These are phyloP conservation scores for Akanthomyces muscarius DNA, from an alignment of 2,329 filamentous ascomycete species.

Conservation along the genomic window DNA sequence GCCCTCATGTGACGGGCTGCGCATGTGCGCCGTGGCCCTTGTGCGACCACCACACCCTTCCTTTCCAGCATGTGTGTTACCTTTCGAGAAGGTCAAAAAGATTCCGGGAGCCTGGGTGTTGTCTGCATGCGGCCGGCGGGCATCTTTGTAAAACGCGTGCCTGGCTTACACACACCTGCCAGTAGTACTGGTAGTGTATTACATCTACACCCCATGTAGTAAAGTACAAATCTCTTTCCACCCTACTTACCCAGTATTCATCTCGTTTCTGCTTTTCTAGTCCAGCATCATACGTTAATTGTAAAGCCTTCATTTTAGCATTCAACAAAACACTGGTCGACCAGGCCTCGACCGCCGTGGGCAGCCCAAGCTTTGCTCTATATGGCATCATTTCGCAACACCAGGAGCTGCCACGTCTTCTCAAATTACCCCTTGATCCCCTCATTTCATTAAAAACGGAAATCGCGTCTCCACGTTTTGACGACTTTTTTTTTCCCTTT, in stretches of 20 bases:
- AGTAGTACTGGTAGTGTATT: background rate
- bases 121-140: background rate
- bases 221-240: background rate
- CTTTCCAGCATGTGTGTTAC: background rate
- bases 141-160: background rate
- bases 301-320: background rate
- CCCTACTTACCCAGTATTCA: too few relatives aligned
- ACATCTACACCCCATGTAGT: background rate
- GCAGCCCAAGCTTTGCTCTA: background rate
- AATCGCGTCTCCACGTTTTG: conserved; percentile 2
- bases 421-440: conserved; percentile 1
- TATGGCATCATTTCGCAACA: conserved; percentile 12
- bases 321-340: background rate
- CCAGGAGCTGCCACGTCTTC: background rate
- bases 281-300: background rate
- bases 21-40: too few relatives aligned
- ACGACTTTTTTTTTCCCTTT: background rate
- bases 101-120: background rate
- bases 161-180: background rate
- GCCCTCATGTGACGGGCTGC: conserved; percentile 4
- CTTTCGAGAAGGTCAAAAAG: background rate
- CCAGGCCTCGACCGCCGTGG: background rate
- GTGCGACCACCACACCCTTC: background rate
- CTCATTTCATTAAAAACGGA: conserved; percentile 6
- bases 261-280: background rate